Percentiles rank a stretch among this genome's conserved stretches.
phyloP scores from a whole-genome alignment of 2,329 filamentous ascomycete species.

The Pseudogymnoascus verrucosus region DNA sequence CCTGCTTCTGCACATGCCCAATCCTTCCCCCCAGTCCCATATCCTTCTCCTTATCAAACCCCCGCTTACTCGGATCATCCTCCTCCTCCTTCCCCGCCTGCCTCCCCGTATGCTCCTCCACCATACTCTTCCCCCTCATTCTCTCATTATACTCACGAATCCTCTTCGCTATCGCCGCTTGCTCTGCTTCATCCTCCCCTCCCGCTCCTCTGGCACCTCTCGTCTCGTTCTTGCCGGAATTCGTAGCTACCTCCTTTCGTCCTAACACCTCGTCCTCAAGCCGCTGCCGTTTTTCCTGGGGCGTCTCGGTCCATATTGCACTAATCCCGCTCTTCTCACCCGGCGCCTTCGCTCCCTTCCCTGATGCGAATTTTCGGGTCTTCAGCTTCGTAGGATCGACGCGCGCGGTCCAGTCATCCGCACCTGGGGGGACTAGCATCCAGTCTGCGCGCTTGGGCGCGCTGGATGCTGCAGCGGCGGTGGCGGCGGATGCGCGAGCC shows the following conservation, averaged over 20 bases:
- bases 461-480: slow-evolving; percentile 27
- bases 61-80: slow-evolving; percentile 83
- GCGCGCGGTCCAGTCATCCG: slow-evolving; percentile 45
- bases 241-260: slow-evolving; percentile 33
- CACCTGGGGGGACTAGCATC: slow-evolving; percentile 66
- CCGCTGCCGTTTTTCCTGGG: slow-evolving; percentile 74
- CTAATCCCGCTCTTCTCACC: slow-evolving; percentile 24
- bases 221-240: slow-evolving; percentile 18
- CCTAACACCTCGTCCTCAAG: slow-evolving; percentile 78
- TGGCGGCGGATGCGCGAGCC: slow-evolving; percentile 23
- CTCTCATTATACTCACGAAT: slow-evolving; percentile 53
- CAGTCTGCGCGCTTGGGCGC: slow-evolving; percentile 68
- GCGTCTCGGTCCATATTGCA: slow-evolving; percentile 80
- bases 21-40: slow-evolving; percentile 72
- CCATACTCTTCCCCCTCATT: slow-evolving; percentile 47
- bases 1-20: slow-evolving; percentile 62
- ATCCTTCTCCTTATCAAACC: slow-evolving; percentile 89
- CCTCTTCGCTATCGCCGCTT: slow-evolving; percentile 38
- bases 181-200: slow-evolving; percentile 27
- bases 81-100: slow-evolving; percentile 50
- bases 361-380: slow-evolving; percentile 73
- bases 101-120: slow-evolving; percentile 37
- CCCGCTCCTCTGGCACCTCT: slow-evolving; percentile 15
- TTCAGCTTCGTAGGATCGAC: slow-evolving; percentile 78
- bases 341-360: slow-evolving; percentile 46